Percentiles rank a stretch among this genome's conserved stretches.
Evolutionary conservation across 2,329 filamentous ascomycete genomes (phyloP).

Genomic region (Aureobasidium sp.): DNA sequence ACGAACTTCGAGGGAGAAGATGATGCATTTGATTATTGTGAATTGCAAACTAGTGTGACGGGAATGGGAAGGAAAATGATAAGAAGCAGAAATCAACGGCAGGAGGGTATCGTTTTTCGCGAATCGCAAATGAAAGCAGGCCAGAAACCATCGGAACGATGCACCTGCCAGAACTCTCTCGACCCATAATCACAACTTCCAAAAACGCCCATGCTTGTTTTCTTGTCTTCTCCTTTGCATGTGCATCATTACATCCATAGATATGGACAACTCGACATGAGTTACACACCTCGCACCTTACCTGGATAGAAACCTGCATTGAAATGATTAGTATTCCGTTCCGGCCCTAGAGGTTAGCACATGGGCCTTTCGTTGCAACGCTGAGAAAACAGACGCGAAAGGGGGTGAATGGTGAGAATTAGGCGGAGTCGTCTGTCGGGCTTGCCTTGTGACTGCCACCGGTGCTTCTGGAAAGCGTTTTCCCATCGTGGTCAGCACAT

Average conservation of each 20-base stretch:
- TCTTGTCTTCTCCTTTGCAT: not conserved
- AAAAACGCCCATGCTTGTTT: not conserved
- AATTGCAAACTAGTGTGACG: not conserved
- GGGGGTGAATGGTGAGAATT: not conserved
- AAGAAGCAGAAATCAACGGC: not conserved
- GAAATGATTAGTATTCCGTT: not conserved
- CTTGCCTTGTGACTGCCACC: not conserved
- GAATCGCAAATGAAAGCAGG: not conserved
- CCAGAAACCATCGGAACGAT: not conserved
- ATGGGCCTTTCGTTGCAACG: not conserved
- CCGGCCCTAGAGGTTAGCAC: not conserved
- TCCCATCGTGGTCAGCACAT: not conserved
- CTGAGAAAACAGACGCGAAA: not conserved
- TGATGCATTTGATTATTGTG: not conserved
- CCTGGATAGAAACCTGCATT: not conserved
- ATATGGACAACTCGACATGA: not conserved
- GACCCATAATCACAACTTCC: not conserved
- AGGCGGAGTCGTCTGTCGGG: not conserved
- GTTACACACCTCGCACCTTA: not conserved
- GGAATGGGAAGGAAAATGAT: not conserved
- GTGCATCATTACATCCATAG: not conserved
- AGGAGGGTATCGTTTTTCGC: slow-evolving; percentile 6
- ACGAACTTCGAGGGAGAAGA: not conserved
- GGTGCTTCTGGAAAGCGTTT: not conserved
- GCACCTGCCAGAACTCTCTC: not conserved